Conservation (phyloP, 306 rosid genomes). For the Acacia melanoxylon region DNA sequence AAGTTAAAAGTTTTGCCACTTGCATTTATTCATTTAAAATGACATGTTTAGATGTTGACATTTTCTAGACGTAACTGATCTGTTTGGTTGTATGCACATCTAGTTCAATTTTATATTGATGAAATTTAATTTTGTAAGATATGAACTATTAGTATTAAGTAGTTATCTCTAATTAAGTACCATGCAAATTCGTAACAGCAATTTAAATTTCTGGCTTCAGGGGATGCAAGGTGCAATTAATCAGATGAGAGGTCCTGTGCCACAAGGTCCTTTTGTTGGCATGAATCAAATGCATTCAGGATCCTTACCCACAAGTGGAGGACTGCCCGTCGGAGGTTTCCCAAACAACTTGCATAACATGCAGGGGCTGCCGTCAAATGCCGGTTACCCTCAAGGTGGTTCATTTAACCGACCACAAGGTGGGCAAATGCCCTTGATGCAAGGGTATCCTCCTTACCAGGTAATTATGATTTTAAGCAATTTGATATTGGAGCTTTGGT, state of each 20-base stretch:
- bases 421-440: slow-evolving; percentile 93
- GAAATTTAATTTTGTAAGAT: slow-evolving; percentile 14
- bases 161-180: slow-evolving; percentile 14
- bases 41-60: not conserved
- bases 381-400: slow-evolving; percentile 75
- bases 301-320: slow-evolving; percentile 67
- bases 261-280: slow-evolving; percentile 88
- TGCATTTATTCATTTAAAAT: not conserved
- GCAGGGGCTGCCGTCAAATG: slow-evolving; percentile 84
- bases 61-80: not conserved
- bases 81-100: slow-evolving; percentile 5
- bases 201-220: slow-evolving; percentile 38
- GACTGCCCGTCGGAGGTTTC: slow-evolving; percentile 71
- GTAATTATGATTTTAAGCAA: slow-evolving; percentile 35
- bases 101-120: slow-evolving; percentile 10
- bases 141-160: not conserved
- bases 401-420: slow-evolving; percentile 73
- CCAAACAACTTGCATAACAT: slow-evolving; percentile 69
- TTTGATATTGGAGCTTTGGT: not conserved
- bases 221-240: slow-evolving; percentile 92
- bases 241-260: slow-evolving; percentile 79
- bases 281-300: slow-evolving; percentile 94
- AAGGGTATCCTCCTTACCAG: slow-evolving; percentile 96
- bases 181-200: slow-evolving; percentile 18
- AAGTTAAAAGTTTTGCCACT: not conserved